Evolutionary conservation across 2,329 filamentous ascomycete species (phyloP).

Genomic region (Mariannaea sp.): DNA sequence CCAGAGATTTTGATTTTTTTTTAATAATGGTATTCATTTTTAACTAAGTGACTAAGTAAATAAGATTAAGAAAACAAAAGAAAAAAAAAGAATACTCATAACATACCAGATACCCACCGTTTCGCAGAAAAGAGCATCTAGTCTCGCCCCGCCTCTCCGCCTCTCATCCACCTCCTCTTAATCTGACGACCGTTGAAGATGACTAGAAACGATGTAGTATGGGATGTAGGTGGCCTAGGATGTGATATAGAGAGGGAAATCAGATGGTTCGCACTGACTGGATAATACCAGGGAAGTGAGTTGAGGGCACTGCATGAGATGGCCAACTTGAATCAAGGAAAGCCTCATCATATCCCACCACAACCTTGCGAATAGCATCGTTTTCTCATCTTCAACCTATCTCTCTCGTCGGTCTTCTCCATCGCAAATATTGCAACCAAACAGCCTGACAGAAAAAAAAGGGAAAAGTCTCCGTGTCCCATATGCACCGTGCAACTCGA

Average conservation of each 20-base stretch:
- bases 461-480: constrained; percentile 19
- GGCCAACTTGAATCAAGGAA: constrained; percentile 8
- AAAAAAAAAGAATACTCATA: constrained; percentile 15
- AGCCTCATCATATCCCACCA: neutral
- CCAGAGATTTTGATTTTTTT: neutral
- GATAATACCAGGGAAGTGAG: constrained; percentile 3
- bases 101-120: constrained; percentile 19
- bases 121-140: constrained; percentile 19
- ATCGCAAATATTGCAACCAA: constrained; percentile 8
- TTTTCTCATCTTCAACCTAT: neutral
- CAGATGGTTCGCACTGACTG: constrained; percentile 4
- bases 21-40: neutral
- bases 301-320: constrained; percentile 16
- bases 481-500: constrained; percentile 25
- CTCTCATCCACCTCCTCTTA: neutral
- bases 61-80: neutral
- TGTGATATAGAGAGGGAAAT: neutral
- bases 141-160: constrained; percentile 15
- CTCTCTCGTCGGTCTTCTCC: neutral
- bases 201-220: constrained; percentile 7
- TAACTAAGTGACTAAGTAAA: neutral
- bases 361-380: neutral
- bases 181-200: neutral
- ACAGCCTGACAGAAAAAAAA: constrained; percentile 12
- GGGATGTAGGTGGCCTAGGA: neutral